Conservation (phyloP, 768 basidiomycete genomes). For the Tephrocybe rancida region DNA sequence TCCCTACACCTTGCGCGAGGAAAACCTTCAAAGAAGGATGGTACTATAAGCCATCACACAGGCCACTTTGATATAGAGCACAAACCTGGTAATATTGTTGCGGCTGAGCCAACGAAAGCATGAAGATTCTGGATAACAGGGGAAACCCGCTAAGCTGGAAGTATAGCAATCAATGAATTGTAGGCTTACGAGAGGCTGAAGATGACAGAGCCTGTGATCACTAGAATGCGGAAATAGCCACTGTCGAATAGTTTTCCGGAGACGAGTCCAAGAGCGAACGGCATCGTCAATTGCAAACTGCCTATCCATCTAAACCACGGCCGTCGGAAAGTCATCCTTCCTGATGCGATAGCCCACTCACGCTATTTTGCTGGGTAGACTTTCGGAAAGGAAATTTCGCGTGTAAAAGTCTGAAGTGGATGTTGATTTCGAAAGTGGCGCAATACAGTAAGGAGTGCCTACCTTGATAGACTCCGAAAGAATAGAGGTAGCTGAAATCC, state of each 20-base stretch:
- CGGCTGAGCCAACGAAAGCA: slow-evolving; percentile 39
- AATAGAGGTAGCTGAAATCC: slow-evolving; percentile 11
- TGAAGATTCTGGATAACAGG: slow-evolving; percentile 29
- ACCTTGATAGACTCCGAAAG: slow-evolving; percentile 20
- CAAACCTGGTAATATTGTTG: slow-evolving; percentile 34
- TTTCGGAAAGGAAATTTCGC: slow-evolving; percentile 3
- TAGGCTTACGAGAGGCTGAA: slow-evolving; percentile 20
- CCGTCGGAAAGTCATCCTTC: background rate
- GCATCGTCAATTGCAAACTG: slow-evolving; percentile 24
- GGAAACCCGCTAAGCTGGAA: background rate
- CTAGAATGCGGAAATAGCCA: slow-evolving; percentile 17
- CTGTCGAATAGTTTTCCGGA: slow-evolving; percentile 23
- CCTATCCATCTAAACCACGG: slow-evolving; percentile 22
- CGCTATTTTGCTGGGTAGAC: slow-evolving; percentile 15
- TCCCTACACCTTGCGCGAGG: slow-evolving; percentile 23
- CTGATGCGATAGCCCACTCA: background rate
- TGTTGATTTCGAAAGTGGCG: background rate
- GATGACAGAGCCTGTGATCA: slow-evolving; percentile 16
- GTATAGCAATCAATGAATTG: no score
- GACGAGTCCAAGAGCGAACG: slow-evolving; percentile 19
- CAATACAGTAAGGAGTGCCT: background rate
- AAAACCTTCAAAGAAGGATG: slow-evolving; percentile 17
- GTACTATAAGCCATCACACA: background rate
- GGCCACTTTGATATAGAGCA: background rate
- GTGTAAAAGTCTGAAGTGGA: slow-evolving; percentile 13